A percentile compares a stretch with the other conserved stretches of the same genome.
Conservation (phyloP, 345 rosid species). For the Lenwebbia sp. region DNA sequence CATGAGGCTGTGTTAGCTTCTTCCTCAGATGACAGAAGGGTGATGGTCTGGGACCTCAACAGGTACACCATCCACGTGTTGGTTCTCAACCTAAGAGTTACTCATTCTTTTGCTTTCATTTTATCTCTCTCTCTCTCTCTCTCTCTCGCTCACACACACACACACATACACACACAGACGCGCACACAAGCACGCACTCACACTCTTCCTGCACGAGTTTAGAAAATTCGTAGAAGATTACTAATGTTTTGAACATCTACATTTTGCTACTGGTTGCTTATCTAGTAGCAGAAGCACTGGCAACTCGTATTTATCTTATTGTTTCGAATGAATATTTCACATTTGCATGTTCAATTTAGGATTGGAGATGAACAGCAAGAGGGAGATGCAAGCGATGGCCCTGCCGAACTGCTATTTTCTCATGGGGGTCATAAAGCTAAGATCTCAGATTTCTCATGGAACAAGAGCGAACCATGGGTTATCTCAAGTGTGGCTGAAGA, state of each 20-base stretch:
- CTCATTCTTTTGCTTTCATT: not conserved
- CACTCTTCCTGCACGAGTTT: not conserved
- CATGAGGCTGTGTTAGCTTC: slow-evolving; percentile 91
- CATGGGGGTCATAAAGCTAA: slow-evolving; percentile 83
- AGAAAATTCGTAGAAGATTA: not conserved
- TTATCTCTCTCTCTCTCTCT: not conserved
- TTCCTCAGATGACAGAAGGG: slow-evolving; percentile 82
- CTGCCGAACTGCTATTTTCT: slow-evolving; percentile 75
- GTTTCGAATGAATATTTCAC: not conserved
- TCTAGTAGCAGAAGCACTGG: not conserved
- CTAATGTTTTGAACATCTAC: not conserved
- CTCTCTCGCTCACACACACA: fast-evolving
- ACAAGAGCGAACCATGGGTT: slow-evolving; percentile 61
- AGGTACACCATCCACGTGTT: slow-evolving; percentile 34
- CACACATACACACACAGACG: not conserved
- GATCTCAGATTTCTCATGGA: slow-evolving; percentile 83
- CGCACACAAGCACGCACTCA: not conserved
- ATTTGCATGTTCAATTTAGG: slow-evolving; percentile 19
- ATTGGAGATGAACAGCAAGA: slow-evolving; percentile 79
- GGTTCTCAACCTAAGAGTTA: not conserved
- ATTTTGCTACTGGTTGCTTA: not conserved
- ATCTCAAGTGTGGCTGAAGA: slow-evolving; percentile 78
- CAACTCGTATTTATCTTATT: not conserved
- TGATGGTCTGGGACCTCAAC: slow-evolving; percentile 90
- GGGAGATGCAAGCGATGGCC: slow-evolving; percentile 75